phyloP scores from a whole-genome alignment of 495 filamentous ascomycete genomes.

The Alectoria sarmentosa region DNA sequence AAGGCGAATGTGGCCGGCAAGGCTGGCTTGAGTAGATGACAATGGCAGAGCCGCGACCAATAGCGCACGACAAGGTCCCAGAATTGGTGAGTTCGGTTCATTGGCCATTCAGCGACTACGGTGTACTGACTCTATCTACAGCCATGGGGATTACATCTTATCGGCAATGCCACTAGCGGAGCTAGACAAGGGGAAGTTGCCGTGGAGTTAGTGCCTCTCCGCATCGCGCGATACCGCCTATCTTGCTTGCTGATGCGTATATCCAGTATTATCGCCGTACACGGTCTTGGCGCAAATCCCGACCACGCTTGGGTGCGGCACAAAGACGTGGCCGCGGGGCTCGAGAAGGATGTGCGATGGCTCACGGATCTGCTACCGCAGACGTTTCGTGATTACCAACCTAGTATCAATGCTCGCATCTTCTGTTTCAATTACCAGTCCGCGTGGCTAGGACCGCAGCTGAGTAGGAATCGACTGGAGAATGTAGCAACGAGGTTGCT shows the following conservation, averaged over 20 bases:
- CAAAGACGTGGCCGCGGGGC: background rate
- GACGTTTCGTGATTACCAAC: background rate
- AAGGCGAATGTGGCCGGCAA: background rate
- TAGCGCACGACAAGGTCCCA: background rate
- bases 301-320: conserved; percentile 6
- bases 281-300: background rate
- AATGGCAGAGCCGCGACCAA: background rate
- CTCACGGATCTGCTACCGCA: conserved; percentile 6
- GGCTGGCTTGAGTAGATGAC: background rate
- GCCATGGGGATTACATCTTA: background rate
- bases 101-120: background rate
- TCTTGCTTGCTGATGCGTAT: background rate
- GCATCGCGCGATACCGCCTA: background rate
- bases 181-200: background rate
- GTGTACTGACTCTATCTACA: background rate
- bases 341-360: background rate
- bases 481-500: background rate
- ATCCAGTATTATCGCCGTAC: conserved; percentile 1
- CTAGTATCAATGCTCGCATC: background rate
- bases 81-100: background rate
- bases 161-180: background rate
- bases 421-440: conserved; percentile 4
- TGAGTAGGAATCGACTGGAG: background rate
- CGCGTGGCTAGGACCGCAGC: conserved; percentile 3
- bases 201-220: background rate